phyloP scores from a whole-genome alignment of 208 protist genomes.

The Polymyxa betae region DNA sequence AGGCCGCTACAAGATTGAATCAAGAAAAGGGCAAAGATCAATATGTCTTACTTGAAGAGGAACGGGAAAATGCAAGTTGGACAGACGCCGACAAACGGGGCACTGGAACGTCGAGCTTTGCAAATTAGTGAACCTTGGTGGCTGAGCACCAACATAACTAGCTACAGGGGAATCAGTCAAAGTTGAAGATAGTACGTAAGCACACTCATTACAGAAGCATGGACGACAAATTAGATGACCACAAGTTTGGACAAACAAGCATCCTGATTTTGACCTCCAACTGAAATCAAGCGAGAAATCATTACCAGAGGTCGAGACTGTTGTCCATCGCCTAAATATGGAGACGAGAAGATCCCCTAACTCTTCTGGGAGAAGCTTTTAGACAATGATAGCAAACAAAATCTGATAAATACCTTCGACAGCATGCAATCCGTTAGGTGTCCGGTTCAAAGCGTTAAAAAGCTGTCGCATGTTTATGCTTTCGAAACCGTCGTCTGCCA shows the following conservation, averaged over 20 bases:
- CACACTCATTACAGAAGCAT: neutral
- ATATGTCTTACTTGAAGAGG: neutral
- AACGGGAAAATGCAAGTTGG: neutral
- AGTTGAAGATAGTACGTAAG: neutral
- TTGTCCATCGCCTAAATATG: neutral
- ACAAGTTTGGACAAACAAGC: slow-evolving; percentile 24
- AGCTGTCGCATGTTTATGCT: too few species aligned
- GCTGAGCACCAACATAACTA: neutral
- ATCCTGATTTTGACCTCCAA: neutral
- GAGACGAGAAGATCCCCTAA: neutral
- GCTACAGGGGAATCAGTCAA: neutral
- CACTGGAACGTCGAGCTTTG: neutral
- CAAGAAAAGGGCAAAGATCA: neutral
- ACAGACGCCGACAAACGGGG: slow-evolving; percentile 31
- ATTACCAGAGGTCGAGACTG: neutral
- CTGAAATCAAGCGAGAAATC: slow-evolving; percentile 2
- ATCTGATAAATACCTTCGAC: neutral
- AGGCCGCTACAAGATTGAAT: neutral
- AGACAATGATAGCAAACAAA: neutral
- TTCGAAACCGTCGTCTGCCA: too few species aligned
- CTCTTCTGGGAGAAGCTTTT: neutral
- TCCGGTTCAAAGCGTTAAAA: neutral
- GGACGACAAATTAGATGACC: slow-evolving; percentile 32
- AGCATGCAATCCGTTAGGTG: neutral
- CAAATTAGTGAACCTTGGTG: neutral